Percentiles rank a stretch among this genome's conserved stretches.
phyloP scores from a whole-genome alignment of 192 early-diverging fungal species.

The Umbelopsis ramanniana region DNA sequence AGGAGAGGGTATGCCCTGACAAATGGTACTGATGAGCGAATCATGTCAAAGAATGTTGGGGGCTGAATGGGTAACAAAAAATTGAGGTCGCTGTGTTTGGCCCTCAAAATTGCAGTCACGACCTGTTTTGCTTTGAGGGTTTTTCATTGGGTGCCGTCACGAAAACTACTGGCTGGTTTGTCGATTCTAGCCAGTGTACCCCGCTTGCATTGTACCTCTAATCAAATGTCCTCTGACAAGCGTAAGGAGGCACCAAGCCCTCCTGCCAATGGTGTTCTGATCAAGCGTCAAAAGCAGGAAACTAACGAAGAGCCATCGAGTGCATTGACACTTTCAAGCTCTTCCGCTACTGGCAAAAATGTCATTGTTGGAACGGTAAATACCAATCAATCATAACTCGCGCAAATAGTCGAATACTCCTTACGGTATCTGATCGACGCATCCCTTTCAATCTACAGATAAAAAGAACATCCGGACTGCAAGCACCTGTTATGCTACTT shows the following conservation, averaged over 20 bases:
- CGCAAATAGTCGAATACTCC: neutral
- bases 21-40: constrained; percentile 12
- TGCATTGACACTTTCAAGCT: neutral
- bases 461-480: constrained; percentile 74
- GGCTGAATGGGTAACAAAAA: constrained; percentile 1
- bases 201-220: neutral
- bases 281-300: constrained; percentile 20
- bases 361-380: constrained; percentile 44
- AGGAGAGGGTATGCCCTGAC: constrained; percentile 19
- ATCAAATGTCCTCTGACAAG: constrained; percentile 8
- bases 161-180: neutral
- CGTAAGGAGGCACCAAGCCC: constrained; percentile 13
- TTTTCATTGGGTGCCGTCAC: neutral
- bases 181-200: neutral
- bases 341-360: constrained; percentile 24
- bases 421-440: neutral
- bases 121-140: neutral
- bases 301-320: constrained; percentile 9
- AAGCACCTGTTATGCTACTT: constrained; percentile 87
- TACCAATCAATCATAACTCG: neutral
- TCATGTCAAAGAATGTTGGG: neutral
- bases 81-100: neutral
- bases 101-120: neutral
- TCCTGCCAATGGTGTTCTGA: constrained; percentile 11
- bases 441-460: constrained; percentile 17